A percentile compares a stretch with the other conserved stretches of the same genome.
phyloP scores from a whole-genome alignment of 2,329 filamentous ascomycete species.

The Fusarium tanahbumbuense region DNA sequence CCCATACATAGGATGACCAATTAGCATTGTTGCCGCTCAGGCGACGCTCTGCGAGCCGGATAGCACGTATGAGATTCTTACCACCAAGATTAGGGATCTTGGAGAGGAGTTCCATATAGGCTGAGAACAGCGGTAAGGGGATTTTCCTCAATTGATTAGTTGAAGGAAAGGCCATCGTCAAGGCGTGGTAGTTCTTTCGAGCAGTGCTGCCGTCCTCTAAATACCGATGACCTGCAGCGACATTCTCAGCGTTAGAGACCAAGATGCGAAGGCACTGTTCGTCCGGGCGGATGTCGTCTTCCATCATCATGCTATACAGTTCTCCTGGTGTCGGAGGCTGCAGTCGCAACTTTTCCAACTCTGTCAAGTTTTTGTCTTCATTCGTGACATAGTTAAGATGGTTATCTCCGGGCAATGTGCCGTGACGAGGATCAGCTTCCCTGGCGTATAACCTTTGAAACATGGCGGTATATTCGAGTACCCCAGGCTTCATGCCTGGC shows the following conservation, averaged over 20 bases:
- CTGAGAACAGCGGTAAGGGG: slow-evolving; percentile 56
- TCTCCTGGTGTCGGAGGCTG: slow-evolving; percentile 68
- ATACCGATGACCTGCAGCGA: slow-evolving; percentile 62
- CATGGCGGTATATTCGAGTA: slow-evolving; percentile 68
- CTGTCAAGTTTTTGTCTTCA: slow-evolving; percentile 64
- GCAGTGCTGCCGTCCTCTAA: slow-evolving; percentile 57
- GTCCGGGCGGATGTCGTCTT: slow-evolving; percentile 60
- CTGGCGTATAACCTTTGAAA: slow-evolving; percentile 64
- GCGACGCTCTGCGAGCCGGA: slow-evolving; percentile 47
- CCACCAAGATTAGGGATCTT: slow-evolving; percentile 37
- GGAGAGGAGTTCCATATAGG: slow-evolving; percentile 58
- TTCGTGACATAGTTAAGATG: slow-evolving; percentile 59
- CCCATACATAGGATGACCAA: slow-evolving; percentile 51
- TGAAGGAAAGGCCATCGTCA: slow-evolving; percentile 44
- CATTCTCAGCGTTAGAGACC: slow-evolving; percentile 62
- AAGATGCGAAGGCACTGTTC: slow-evolving; percentile 66
- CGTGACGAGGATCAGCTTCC: slow-evolving; percentile 43
- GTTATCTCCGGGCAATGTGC: slow-evolving; percentile 68
- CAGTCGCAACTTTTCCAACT: slow-evolving; percentile 73
- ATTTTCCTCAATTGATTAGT: slow-evolving; percentile 41
- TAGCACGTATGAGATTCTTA: slow-evolving; percentile 48
- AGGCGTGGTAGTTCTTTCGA: slow-evolving; percentile 18
- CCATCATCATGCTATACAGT: slow-evolving; percentile 70
- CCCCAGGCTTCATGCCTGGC: slow-evolving; percentile 51
- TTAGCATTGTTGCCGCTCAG: slow-evolving; percentile 39